A percentile compares a stretch with the other conserved stretches of the same genome.
Evolutionary conservation across 352 stramenopile species (phyloP).

Genomic region (Globisporangium iwayamae): DNA sequence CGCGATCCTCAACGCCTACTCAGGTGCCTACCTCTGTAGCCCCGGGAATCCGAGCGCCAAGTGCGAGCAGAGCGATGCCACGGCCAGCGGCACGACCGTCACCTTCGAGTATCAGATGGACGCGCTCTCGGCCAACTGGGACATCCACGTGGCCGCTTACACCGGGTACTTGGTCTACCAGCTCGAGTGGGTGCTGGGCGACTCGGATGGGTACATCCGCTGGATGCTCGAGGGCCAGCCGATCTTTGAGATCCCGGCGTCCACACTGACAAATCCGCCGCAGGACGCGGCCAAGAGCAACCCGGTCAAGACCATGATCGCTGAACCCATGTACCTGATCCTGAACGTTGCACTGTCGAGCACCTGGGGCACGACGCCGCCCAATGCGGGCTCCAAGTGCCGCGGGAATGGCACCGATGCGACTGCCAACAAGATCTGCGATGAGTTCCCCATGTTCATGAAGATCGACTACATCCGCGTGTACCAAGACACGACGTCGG

Average conservation of each 20-base stretch:
- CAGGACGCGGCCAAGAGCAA: conserved; percentile 49
- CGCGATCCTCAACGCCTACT: conserved; percentile 57
- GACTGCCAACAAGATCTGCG: conserved; percentile 48
- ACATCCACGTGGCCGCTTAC: conserved; percentile 58
- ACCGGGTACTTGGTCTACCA: conserved; percentile 57
- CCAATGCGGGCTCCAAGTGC: conserved; percentile 60
- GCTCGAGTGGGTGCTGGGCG: conserved; percentile 64
- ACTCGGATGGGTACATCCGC: conserved; percentile 49
- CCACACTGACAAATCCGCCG: conserved; percentile 42
- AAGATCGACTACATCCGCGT: conserved; percentile 76
- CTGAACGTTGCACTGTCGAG: conserved; percentile 93
- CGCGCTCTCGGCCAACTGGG: conserved; percentile 65
- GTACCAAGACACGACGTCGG: conserved; percentile 47
- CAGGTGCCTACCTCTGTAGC: conserved; percentile 55
- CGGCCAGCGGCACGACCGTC: conserved; percentile 49
- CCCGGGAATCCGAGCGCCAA: conserved; percentile 47
- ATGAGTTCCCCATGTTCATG: conserved; percentile 58
- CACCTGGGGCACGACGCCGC: conserved; percentile 76
- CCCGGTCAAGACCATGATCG: conserved; percentile 89
- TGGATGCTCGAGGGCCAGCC: conserved; percentile 78
- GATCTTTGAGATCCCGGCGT: conserved; percentile 83
- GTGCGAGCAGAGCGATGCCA: conserved; percentile 40
- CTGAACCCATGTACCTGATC: conserved; percentile 94
- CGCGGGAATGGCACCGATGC: conserved; percentile 44
- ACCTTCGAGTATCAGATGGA: conserved; percentile 74